Evolutionary conservation across 805 yeast species (phyloP).

Genomic region (Tetrapisispora fleetii): DNA sequence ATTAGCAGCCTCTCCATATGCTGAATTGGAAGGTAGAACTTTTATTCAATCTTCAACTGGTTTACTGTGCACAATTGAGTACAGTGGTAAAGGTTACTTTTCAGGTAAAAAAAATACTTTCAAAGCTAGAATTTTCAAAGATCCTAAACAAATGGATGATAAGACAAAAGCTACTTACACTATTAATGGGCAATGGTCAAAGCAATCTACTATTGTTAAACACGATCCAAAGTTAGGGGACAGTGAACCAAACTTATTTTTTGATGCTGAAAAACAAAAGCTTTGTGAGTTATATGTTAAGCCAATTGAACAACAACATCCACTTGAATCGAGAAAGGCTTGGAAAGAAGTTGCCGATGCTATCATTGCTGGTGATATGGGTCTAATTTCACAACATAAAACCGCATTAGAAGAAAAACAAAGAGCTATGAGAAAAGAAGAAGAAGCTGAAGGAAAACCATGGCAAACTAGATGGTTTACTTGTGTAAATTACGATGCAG

Average conservation of each 20-base stretch:
- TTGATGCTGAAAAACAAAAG: slow-evolving; percentile 44
- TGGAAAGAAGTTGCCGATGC: slow-evolving; percentile 90
- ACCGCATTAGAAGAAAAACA: slow-evolving; percentile 73
- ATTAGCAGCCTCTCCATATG: slow-evolving; percentile 83
- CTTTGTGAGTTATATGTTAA: slow-evolving; percentile 60
- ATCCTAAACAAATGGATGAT: slow-evolving; percentile 39
- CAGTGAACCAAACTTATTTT: slow-evolving; percentile 31
- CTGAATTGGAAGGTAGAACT: slow-evolving; percentile 86
- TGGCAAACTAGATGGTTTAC: slow-evolving; percentile 87
- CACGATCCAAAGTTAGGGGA: slow-evolving; percentile 31
- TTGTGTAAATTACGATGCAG: slow-evolving; percentile 32
- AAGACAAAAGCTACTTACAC: slow-evolving; percentile 63
- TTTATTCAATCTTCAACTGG: slow-evolving; percentile 78
- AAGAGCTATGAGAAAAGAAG: slow-evolving; percentile 70
- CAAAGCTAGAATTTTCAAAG: slow-evolving; percentile 70
- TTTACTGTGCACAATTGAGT: slow-evolving; percentile 61
- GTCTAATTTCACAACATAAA: slow-evolving; percentile 65
- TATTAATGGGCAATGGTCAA: slow-evolving; percentile 90
- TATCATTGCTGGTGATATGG: slow-evolving; percentile 63
- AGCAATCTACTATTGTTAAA: slow-evolving; percentile 50
- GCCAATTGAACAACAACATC: slow-evolving; percentile 72
- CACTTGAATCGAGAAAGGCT: slow-evolving; percentile 76
- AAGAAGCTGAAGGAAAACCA: slow-evolving; percentile 46
- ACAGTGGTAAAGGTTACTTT: slow-evolving; percentile 88
- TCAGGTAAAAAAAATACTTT: slow-evolving; percentile 89